Evolutionary conservation across 108 stramenopile genomes (phyloP).

Genomic region (Skeletonema menzelii): DNA sequence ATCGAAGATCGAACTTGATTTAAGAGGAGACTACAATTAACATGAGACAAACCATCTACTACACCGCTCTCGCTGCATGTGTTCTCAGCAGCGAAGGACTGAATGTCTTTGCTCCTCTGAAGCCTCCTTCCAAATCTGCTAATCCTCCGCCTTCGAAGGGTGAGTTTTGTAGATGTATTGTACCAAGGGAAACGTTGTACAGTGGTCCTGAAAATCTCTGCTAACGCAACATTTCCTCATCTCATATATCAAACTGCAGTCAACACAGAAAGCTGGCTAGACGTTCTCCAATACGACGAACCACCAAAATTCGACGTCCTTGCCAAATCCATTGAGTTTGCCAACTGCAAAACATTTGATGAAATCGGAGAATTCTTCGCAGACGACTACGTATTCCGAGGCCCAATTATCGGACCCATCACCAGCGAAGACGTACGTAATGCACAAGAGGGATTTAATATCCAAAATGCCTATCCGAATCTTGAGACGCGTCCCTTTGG

Average conservation of each 20-base stretch:
- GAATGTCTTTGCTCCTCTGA: neutral
- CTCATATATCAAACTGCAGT: no score
- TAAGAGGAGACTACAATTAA: neutral
- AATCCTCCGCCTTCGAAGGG: neutral
- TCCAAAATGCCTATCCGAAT: conserved; percentile 44
- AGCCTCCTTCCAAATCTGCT: neutral
- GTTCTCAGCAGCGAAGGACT: neutral
- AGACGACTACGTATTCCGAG: conserved; percentile 49
- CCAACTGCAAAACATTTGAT: conserved; percentile 13
- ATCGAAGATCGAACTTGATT: no score
- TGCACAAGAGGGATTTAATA: conserved; percentile 29
- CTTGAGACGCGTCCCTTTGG: conserved; percentile 40
- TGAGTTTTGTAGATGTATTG: neutral
- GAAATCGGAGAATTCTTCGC: conserved; percentile 12
- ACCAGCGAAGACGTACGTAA: conserved; percentile 24
- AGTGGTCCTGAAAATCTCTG: neutral
- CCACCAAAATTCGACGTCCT: conserved; percentile 39
- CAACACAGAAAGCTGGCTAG: conserved; percentile 32
- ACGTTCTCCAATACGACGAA: conserved; percentile 22
- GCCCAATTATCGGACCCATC: conserved; percentile 51
- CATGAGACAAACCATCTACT: neutral
- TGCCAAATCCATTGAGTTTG: conserved; percentile 38
- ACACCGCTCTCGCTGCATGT: neutral
- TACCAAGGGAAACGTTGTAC: no score
- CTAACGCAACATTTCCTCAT: no score